Evolutionary conservation across 208 protist species (phyloP), one percentile per base, ranked within the genome.

Genomic region (Kentomonas sorsogonicus): DNA sequence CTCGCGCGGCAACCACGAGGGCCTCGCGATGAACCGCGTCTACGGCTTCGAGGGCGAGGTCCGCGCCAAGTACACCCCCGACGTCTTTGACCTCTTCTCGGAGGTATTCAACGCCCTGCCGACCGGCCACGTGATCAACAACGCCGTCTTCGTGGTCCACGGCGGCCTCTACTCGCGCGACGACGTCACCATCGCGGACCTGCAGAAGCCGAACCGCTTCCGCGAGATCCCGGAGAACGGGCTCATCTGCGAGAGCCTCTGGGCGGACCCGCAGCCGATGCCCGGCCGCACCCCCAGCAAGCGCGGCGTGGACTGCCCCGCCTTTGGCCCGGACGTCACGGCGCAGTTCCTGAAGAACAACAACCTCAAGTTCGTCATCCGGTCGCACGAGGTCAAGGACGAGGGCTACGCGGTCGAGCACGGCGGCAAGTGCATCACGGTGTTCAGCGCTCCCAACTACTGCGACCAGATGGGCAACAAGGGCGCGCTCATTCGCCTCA

Each of bases 391-490:
- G 74, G 97, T 98, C 10, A 98, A 98, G 66, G 89, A 96, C 39
- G 78, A 97, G 22, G 95, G 97, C 26, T 99, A 99, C 68, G 94
- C 96, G 71, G 80, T 98, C 9, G 83, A 96, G 26, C 91, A 98
- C 72, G 63, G 78, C 44, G 91, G 88, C 9, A 94, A 91, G 72
- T 95, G 88, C 70, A 94, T 96, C 33, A 96, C 91, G 0, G 84
- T 96, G n/a, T 96, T 99, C 71, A 98, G 94, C 52, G 98, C 98
- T 2, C 98, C 98, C n/a, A 99, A 99, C 66, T 99, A 99, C 80
- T 99, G 98, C 77, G 97, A 98, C 61, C 88, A 96, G 61, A 92
- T 96, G 80, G 88, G 86, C 25, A 96, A 96, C 74, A 92, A 92
- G 61, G 91, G 88, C 9, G 88, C 91, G 26, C 92, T 91, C 45